phyloP scores from a whole-genome alignment of 1,139 yeast species.

The Taphrina communis region DNA sequence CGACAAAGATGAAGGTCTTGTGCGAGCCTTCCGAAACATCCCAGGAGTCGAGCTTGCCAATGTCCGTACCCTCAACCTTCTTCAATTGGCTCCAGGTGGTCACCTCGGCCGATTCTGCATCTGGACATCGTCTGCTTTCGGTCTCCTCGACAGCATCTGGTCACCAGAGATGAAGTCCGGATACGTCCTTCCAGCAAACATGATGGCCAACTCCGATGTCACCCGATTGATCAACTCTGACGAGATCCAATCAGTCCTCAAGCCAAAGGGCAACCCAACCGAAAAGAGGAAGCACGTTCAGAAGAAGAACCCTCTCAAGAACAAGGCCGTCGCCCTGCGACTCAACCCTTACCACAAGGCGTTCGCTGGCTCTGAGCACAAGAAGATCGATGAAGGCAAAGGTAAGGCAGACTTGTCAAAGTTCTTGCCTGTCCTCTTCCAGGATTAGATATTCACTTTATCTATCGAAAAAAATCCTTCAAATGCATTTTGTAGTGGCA shows the following conservation, averaged over 20 bases:
- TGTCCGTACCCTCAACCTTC: constrained; percentile 90
- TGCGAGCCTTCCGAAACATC: constrained; percentile 98
- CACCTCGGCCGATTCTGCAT: constrained; percentile 99
- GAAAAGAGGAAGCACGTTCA: constrained; percentile 94
- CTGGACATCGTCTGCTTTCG: constrained; percentile 99
- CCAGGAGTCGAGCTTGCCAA: constrained; percentile 99
- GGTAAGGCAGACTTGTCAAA: constrained; percentile 35
- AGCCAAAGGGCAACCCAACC: constrained; percentile 94
- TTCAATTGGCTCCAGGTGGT: constrained; percentile 99
- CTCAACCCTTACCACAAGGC: constrained; percentile 82
- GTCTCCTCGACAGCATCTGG: constrained; percentile 96
- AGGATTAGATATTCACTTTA: constrained; percentile 21
- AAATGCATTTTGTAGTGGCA: constrained; percentile 16
- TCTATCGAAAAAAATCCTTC: not conserved
- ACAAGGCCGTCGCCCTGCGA: constrained; percentile 97
- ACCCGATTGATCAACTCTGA: constrained; percentile 98
- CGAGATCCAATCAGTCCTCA: constrained; percentile 96
- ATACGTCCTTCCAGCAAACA: constrained; percentile 92
- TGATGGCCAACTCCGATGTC: constrained; percentile 93
- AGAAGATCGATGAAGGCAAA: constrained; percentile 36
- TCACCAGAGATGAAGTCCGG: constrained; percentile 84
- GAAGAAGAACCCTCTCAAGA: constrained; percentile 99
- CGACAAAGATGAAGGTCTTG: constrained; percentile 92
- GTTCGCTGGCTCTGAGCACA: constrained; percentile 40
- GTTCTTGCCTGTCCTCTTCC: constrained; percentile 37